Base-by-base conservation (phyloP, 768 basidiomycete species). In the Gloeopeniophorella convolvens region DNA sequence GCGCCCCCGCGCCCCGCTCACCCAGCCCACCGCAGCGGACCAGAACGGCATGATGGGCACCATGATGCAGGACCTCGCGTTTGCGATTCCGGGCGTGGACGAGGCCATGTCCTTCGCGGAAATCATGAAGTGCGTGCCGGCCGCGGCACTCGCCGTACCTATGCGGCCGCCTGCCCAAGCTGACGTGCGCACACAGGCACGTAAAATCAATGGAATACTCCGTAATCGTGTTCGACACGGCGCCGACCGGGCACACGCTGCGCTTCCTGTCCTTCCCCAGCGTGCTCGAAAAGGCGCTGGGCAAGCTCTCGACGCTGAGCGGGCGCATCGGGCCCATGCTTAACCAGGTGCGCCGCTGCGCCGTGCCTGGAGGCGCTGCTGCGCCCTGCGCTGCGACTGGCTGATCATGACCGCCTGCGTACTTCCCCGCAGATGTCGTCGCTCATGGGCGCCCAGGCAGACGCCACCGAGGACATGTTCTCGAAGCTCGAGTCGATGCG, bases 151-250 rank as follows among this genome's bases (percentile, higher is more conserved):
- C 20, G 40, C 10, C 40, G 18, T 3, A 21, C 39, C 32, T 36
- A 11, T 48, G 24, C 12, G 18, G 39, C 18, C 6, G 32, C 36
- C 44, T 8, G 27, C 34, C 18, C 20, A 23, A 5, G 26, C 36
- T 27, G 43, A 28, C 53, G 53, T 37, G 43, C 11, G 12, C 47
- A 8, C 47, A 5, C 60, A 97, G 94, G 66, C 95, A 99, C 67
- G 96, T 99, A 68, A 97, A 99, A 70, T 97, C 95, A 16, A 98
- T 99, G 94, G 84, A 97, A 69, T 99, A 94, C 75, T 95, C 92
- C n/a, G 94, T 96, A 51, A 98, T 99, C 64, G 94, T 99, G 30
- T 99, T 99, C 64, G 96, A 99, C 65, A 99, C 96, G 1, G 96
- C 96, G 30, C 96, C 96, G 2, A 99, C 96, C 3, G 96, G 96